phyloP scores from a whole-genome alignment of 179 eudicot genomes.

The Gypsophila paniculata region DNA sequence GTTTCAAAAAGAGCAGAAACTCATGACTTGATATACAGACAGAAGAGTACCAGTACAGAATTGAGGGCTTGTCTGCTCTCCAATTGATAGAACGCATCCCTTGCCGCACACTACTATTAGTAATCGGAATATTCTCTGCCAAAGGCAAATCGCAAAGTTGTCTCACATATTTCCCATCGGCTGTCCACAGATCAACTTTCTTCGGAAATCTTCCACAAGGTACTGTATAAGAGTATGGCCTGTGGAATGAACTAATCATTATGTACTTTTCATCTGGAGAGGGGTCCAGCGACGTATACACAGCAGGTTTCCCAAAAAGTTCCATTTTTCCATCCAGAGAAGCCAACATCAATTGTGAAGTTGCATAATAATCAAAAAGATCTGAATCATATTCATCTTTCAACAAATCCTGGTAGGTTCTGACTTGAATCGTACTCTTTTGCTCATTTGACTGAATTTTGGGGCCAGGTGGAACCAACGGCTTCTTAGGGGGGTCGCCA shows the following conservation, averaged over 20 bases:
- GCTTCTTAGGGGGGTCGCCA: conserved; percentile 84
- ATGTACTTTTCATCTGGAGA: conserved; percentile 83
- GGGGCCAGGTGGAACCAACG: conserved; percentile 86
- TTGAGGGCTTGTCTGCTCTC: conserved; percentile 92
- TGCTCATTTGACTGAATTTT: conserved; percentile 89
- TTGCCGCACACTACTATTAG: conserved; percentile 79
- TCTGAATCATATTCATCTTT: conserved; percentile 91
- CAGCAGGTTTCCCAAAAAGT: conserved; percentile 64
- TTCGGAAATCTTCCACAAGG: conserved; percentile 94
- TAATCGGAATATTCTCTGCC: conserved; percentile 90
- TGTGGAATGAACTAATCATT: conserved; percentile 61
- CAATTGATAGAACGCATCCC: conserved; percentile 93
- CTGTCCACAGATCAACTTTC: conserved; percentile 83
- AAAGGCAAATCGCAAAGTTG: conserved; percentile 86
- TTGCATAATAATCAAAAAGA: conserved; percentile 83
- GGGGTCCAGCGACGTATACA: conserved; percentile 82
- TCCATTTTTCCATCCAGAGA: conserved; percentile 71
- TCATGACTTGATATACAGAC: not conserved
- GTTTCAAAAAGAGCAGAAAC: not conserved
- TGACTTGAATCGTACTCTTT: conserved; percentile 66
- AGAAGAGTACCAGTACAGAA: conserved; percentile 68
- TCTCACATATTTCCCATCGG: conserved; percentile 76
- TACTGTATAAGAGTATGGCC: conserved; percentile 84
- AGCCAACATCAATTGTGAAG: conserved; percentile 78
- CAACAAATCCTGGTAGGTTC: conserved; percentile 86